These are phyloP conservation scores for Vicia sativa DNA, from an alignment of 306 rosid species.

Conservation along the genomic window DNA sequence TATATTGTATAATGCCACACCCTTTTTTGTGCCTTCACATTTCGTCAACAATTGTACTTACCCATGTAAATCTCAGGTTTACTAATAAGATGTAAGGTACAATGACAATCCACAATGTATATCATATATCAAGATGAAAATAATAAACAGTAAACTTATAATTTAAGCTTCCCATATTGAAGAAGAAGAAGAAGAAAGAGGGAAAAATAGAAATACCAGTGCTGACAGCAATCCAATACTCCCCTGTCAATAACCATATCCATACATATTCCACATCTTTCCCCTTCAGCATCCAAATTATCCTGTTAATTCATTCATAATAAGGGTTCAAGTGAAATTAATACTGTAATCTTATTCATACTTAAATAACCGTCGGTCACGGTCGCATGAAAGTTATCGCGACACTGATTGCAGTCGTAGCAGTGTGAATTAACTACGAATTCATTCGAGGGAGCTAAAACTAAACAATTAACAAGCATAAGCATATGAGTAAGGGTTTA, in stretches of 20 bases:
- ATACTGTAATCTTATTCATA: constrained; percentile 9
- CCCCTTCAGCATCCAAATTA: constrained; percentile 58
- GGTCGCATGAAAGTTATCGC: too few relatives aligned
- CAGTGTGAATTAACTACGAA: too few relatives aligned
- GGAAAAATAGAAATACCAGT: constrained; percentile 62
- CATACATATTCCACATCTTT: constrained; percentile 97
- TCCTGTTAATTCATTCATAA: constrained; percentile 52
- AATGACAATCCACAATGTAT: constrained; percentile 13
- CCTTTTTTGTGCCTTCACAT: not conserved
- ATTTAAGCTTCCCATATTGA: constrained; percentile 18
- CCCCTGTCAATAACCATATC: constrained; percentile 86
- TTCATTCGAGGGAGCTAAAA: not conserved
- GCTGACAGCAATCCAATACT: constrained; percentile 95
- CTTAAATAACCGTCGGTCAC: too few relatives aligned
- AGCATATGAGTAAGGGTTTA: constrained; percentile 32
- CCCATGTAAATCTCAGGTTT: not conserved
- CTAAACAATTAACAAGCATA: constrained; percentile 5
- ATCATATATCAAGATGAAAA: constrained; percentile 1
- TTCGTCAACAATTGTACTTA: constrained; percentile 11
- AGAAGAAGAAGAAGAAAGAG: constrained; percentile 14
- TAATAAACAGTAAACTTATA: not conserved
- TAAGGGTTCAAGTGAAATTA: constrained; percentile 2
- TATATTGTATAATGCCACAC: not conserved
- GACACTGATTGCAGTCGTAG: too few relatives aligned
- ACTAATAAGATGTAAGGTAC: constrained; percentile 1